Percentiles rank a stretch among this genome's conserved stretches.
These are phyloP conservation scores for Ustilago loliicola DNA, from an alignment of 1,284 basidiomycete species.

Conservation along the genomic window DNA sequence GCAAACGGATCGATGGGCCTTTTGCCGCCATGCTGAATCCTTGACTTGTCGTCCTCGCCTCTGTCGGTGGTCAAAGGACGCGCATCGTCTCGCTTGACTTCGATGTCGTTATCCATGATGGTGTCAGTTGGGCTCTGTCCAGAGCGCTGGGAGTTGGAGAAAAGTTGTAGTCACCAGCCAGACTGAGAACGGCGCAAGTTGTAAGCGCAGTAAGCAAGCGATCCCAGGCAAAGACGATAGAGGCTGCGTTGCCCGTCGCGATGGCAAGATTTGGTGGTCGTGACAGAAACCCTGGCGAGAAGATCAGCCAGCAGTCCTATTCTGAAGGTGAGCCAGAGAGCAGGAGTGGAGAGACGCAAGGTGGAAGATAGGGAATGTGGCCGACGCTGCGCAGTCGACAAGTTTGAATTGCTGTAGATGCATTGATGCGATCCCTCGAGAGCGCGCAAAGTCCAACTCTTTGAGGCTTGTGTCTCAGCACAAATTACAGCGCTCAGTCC, in stretches of 20 bases:
- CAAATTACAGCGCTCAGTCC: conserved; percentile 11
- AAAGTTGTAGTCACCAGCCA: not conserved
- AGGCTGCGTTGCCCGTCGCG: not conserved
- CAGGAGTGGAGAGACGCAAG: not conserved
- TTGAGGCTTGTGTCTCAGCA: conserved; percentile 1
- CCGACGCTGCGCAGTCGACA: conserved; percentile 4
- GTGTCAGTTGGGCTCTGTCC: conserved; percentile 13
- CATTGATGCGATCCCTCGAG: conserved; percentile 19
- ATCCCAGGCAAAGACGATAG: not conserved
- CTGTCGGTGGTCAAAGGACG: not conserved
- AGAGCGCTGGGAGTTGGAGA: not conserved
- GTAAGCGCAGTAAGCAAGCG: not conserved
- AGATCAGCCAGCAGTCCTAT: conserved; percentile 6
- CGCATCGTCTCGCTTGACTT: conserved; percentile 37
- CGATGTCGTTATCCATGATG: conserved; percentile 40
- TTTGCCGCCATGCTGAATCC: conserved; percentile 35
- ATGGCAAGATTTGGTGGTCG: not conserved
- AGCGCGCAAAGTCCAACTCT: conserved; percentile 19
- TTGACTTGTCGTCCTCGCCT: conserved; percentile 15
- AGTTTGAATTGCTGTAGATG: conserved; percentile 13
- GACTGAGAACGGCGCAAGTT: not conserved
- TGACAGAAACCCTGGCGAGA: not conserved
- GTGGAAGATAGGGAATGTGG: not conserved
- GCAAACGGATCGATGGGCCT: conserved; percentile 47
- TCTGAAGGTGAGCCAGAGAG: not conserved